Conservation (phyloP, 257 asterid genomes). For the Solanum chilense region DNA sequence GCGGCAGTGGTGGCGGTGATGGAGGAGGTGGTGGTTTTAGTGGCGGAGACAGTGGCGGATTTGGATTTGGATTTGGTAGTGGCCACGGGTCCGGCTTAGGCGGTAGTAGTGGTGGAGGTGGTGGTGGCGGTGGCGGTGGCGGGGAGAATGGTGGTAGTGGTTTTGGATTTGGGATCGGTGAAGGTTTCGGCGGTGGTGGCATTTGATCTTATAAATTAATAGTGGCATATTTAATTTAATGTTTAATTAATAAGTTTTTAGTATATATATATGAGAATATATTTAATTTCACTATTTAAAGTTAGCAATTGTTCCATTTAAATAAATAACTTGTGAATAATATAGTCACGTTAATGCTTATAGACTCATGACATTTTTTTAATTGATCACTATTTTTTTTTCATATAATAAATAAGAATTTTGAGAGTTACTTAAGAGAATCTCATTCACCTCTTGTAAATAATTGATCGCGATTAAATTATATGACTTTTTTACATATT, state of each 20-base stretch:
- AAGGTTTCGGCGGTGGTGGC: neutral
- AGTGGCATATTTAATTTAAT: neutral
- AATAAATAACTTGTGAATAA: neutral
- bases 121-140: neutral
- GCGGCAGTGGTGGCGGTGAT: neutral
- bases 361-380: neutral
- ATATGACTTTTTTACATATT: too few species aligned
- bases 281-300: neutral
- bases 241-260: neutral
- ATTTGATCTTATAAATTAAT: neutral
- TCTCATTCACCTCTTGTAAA: too few species aligned
- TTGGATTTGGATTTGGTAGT: neutral
- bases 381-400: neutral
- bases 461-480: too few species aligned
- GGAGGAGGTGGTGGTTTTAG: neutral
- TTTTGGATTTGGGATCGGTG: neutral
- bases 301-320: neutral
- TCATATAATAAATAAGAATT: too few species aligned
- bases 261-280: neutral
- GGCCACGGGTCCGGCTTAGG: constrained; percentile 6
- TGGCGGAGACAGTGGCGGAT: neutral
- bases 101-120: neutral
- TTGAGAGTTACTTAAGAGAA: too few species aligned
- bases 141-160: neutral
- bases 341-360: neutral